phyloP scores from a whole-genome alignment of 202 grass and related monocot species.

The Dendrocalamus latiflorus region DNA sequence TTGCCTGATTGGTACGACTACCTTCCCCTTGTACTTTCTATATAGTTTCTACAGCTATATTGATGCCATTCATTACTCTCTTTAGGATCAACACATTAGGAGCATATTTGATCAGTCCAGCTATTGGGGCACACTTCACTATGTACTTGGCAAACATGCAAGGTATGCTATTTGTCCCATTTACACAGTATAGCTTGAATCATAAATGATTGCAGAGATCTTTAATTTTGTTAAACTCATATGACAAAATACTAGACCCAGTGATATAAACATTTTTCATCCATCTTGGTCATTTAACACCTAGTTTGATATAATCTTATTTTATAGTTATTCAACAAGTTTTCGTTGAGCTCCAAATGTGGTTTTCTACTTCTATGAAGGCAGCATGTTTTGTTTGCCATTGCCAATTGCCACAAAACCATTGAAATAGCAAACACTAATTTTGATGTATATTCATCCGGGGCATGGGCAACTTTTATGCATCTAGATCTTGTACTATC shows the following conservation, averaged over 20 bases:
- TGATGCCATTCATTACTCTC: conserved; percentile 13
- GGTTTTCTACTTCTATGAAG: not conserved
- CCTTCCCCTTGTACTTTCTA: not conserved
- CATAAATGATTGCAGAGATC: not conserved
- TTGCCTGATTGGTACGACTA: conserved; percentile 71
- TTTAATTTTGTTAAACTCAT: not conserved
- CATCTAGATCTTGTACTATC: too few species aligned
- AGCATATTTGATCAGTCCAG: conserved; percentile 85
- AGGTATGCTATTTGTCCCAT: conserved; percentile 42
- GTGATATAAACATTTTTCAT: not conserved
- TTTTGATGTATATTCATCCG: not conserved
- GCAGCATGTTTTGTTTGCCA: not conserved
- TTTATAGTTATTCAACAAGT: conserved; percentile 6
- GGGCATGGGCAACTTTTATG: not conserved
- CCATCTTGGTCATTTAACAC: not conserved
- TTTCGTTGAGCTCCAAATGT: not conserved
- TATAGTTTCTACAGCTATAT: not conserved
- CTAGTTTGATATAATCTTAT: not conserved
- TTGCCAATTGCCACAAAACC: not conserved
- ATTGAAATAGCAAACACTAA: not conserved
- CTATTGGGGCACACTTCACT: conserved; percentile 75
- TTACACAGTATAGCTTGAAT: conserved; percentile 6
- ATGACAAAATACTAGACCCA: conserved; percentile 6
- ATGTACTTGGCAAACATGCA: conserved; percentile 97
- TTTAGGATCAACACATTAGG: conserved; percentile 72